Base-by-base conservation (phyloP, 2,329 filamentous ascomycete species). In the Sporothrix curviconia region DNA sequence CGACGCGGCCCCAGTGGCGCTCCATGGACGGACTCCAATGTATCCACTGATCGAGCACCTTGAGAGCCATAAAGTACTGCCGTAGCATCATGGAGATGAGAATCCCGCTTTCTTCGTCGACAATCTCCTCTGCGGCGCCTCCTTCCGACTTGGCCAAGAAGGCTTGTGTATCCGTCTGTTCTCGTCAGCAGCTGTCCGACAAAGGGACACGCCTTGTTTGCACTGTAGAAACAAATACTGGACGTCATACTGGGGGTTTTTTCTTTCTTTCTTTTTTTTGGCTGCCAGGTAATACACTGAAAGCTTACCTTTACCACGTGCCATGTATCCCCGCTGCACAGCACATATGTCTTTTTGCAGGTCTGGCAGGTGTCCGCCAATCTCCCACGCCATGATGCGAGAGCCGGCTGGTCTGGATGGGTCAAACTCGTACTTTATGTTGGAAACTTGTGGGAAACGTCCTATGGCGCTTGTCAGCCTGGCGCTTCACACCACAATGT, bases 301-400 rank as follows among this genome's bases (percentile, higher is more conserved):
- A 25, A 37, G 59, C 66, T 55, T 59, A 77, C 76, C 76, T 70
- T 92, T 94, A 19, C 91, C 91, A 36, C 89, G 82, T 4, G 81
- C 86, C 90, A 96, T 95, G 68, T 96, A 96, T 0, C 89, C 90
- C 57, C 91, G 76, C 0, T 96, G 8, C 86, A 87, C 3, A 96
- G 75, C 0, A 80, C 78, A 66, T 95, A 96, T 37, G 82, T 75
- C 59, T 73, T 81, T n/a, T 19, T 83, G 75, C 11, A 80, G 71
- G 22, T 90, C 81, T 4, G 90, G 75, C 0, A 84, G 78, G 52
- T 79, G 70, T 0, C 79, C 82, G 1, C 77, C 82, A 24, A 95
- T 78, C 9, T 76, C 78, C 9, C 83, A 81, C 47, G 76, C 82
- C 1, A 80, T 71, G 42, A 95, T 78, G 30, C 91, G 81, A 3